phyloP scores from a whole-genome alignment of 805 yeast genomes.

The Lipomyces yamanashiensis region DNA sequence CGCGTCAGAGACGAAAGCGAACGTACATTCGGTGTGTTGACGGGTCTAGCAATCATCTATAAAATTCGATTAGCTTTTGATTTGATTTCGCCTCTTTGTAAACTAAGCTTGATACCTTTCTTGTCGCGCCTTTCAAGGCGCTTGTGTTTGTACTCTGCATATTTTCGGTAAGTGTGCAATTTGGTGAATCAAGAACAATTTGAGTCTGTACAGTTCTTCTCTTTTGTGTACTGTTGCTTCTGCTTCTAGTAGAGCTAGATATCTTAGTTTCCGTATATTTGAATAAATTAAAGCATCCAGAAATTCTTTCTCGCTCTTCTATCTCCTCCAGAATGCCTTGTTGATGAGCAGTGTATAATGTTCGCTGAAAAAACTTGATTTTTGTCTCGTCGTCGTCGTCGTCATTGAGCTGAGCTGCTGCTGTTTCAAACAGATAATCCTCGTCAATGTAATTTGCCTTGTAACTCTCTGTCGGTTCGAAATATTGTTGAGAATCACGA shows the following conservation, averaged over 20 bases:
- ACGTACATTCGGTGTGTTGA: not conserved
- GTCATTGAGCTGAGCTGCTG: not conserved
- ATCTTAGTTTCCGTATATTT: not conserved
- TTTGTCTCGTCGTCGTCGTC: not conserved
- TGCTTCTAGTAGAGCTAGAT: too few species aligned
- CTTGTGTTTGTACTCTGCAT: too few species aligned
- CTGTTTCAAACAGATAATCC: not conserved
- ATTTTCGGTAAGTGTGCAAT: too few species aligned
- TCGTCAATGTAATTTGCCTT: not conserved
- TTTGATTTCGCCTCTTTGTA: not conserved
- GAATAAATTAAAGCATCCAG: constrained; percentile 9
- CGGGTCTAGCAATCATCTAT: not conserved
- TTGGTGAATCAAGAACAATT: not conserved
- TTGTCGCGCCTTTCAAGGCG: not conserved
- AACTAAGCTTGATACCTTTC: not conserved
- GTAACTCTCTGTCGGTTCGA: not conserved
- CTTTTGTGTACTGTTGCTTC: not conserved
- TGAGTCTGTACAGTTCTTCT: constrained; percentile 4
- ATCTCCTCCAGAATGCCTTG: constrained; percentile 29
- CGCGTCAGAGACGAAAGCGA: constrained; percentile 1
- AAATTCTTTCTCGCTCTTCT: constrained; percentile 10
- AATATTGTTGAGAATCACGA: not conserved
- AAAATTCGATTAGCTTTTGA: not conserved
- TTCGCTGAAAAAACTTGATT: not conserved
- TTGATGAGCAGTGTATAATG: constrained; percentile 19